phyloP scores from a whole-genome alignment of 2,329 filamentous ascomycete species.

The Fusarium globosum region DNA sequence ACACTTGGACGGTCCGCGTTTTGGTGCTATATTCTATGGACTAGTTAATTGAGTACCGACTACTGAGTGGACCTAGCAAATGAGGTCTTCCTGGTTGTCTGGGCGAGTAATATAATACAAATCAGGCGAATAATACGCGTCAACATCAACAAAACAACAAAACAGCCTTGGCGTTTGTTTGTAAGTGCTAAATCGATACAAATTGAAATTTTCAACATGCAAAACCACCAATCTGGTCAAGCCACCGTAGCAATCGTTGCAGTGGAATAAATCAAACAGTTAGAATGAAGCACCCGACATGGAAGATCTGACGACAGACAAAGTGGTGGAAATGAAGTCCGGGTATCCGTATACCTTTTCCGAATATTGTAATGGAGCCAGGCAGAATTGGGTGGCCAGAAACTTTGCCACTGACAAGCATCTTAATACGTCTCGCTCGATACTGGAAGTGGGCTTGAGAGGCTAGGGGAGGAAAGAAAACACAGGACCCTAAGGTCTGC shows the following conservation, averaged over 20 bases:
- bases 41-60: not conserved
- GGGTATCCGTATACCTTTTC: constrained; percentile 27
- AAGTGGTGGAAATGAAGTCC: constrained; percentile 43
- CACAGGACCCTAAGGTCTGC: too few species aligned
- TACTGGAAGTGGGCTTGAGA: constrained; percentile 6
- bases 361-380: not conserved
- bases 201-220: not conserved
- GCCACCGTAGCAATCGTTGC: not conserved
- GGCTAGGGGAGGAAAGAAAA: constrained; percentile 2
- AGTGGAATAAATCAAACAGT: constrained; percentile 4
- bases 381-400: constrained; percentile 13
- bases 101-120: not conserved
- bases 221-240: not conserved
- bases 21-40: not conserved
- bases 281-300: constrained; percentile 1
- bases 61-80: constrained; percentile 9
- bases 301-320: constrained; percentile 28
- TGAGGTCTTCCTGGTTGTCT: constrained; percentile 15
- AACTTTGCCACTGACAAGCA: constrained; percentile 9
- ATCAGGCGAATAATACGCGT: not conserved
- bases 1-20: not conserved
- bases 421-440: constrained; percentile 1
- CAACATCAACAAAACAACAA: not conserved
- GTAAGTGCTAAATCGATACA: not conserved
- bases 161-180: not conserved